phyloP scores from a whole-genome alignment of 106 monocot species.

The Acorus calamus region DNA sequence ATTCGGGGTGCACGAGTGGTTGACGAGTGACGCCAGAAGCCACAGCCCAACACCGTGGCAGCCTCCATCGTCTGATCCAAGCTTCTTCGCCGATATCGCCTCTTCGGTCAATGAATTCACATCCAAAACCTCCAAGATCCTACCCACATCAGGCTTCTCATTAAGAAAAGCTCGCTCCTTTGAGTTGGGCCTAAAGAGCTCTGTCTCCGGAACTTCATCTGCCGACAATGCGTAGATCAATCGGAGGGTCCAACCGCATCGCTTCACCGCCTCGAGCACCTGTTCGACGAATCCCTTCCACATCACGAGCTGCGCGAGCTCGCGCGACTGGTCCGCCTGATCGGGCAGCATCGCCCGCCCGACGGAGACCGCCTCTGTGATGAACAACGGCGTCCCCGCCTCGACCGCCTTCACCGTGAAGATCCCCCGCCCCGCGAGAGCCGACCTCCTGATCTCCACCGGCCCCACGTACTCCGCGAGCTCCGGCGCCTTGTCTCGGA shows the following conservation, averaged over 20 bases:
- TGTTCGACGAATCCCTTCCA: constrained; percentile 86
- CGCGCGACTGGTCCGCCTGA: background rate
- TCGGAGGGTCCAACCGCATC: constrained; percentile 27
- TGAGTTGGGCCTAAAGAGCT: constrained; percentile 33
- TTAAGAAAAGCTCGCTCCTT: background rate
- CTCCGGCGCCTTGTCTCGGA: constrained; percentile 48
- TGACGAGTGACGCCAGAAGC: constrained; percentile 69
- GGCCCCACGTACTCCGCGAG: constrained; percentile 75
- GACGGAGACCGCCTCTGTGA: constrained; percentile 57
- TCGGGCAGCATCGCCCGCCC: constrained; percentile 61
- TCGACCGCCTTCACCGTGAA: constrained; percentile 60
- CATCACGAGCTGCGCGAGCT: constrained; percentile 48
- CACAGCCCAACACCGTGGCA: constrained; percentile 62
- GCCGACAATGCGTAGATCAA: constrained; percentile 52
- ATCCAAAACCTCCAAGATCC: constrained; percentile 67
- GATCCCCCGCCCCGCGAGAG: constrained; percentile 48
- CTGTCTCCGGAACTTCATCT: constrained; percentile 54
- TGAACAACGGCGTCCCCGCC: constrained; percentile 48
- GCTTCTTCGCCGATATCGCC: constrained; percentile 19
- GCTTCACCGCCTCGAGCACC: constrained; percentile 36
- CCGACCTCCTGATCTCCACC: constrained; percentile 52
- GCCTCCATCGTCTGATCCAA: constrained; percentile 22
- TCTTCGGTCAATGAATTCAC: constrained; percentile 76
- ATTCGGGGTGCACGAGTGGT: constrained; percentile 84
- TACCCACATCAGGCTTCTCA: constrained; percentile 24